Evolutionary conservation across 2,329 filamentous ascomycete species (phyloP).

Genomic region (Thermoascus crustaceus): DNA sequence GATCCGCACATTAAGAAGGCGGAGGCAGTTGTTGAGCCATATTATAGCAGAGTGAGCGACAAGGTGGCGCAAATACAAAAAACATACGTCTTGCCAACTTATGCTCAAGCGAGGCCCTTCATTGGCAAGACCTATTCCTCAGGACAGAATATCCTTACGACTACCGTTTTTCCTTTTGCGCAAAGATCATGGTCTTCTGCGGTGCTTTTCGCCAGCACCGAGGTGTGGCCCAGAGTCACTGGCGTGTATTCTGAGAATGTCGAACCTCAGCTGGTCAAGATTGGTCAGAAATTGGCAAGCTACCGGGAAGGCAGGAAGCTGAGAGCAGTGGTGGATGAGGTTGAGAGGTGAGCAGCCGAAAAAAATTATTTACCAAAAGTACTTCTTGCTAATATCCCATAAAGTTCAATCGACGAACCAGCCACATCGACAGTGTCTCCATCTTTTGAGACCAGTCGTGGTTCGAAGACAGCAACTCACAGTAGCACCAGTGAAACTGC

Average conservation of each 20-base stretch:
- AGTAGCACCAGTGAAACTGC: conserved; percentile 20
- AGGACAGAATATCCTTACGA: conserved; percentile 58
- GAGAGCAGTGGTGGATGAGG: conserved; percentile 49
- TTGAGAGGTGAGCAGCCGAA: conserved; percentile 35
- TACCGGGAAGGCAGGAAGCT: conserved; percentile 54
- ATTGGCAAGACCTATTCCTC: conserved; percentile 59
- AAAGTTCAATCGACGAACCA: conserved; percentile 6
- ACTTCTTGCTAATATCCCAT: conserved; percentile 1
- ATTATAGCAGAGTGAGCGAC: conserved; percentile 58
- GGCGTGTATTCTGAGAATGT: conserved; percentile 84
- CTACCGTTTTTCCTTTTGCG: conserved; percentile 64
- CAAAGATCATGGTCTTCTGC: conserved; percentile 63
- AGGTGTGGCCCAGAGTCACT: conserved; percentile 72
- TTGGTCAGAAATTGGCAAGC: conserved; percentile 74
- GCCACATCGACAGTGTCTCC: conserved; percentile 12
- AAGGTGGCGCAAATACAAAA: conserved; percentile 62
- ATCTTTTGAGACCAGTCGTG: conserved; percentile 10
- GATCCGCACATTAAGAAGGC: conserved; percentile 65
- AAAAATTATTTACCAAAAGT: neutral
- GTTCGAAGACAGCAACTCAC: conserved; percentile 14
- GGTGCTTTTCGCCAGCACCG: conserved; percentile 62
- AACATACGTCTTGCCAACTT: conserved; percentile 65
- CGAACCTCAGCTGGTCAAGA: conserved; percentile 87
- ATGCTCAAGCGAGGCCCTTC: conserved; percentile 66
- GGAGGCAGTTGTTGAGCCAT: conserved; percentile 55